Evolutionary conservation across 2,329 filamentous ascomycete species (phyloP), one percentile per base, ranked within the genome.

Genomic region (Exserohilum rostratum): DNA sequence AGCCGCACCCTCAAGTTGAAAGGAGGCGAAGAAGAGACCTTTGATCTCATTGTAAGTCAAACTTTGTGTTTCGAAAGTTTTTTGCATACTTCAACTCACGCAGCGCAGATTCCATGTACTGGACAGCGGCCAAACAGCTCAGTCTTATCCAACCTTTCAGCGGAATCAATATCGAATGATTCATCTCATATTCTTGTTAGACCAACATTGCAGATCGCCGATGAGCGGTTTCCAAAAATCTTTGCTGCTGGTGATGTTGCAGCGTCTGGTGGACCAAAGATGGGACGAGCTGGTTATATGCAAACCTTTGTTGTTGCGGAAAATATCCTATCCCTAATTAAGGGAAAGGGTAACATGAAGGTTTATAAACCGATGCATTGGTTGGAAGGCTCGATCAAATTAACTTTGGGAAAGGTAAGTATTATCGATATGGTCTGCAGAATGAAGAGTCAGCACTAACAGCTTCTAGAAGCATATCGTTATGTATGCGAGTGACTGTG

Each of bases 241-340:
- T 89, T 86, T 61, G 83, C 82, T 1, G 81, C 85, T n/a, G 87
- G 87, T 15, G 87, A 89, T 58, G 83, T 90, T 4, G 81, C 85
- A 3, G 82, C 83, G 22, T 71, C 70, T 5, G 80, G 79, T 1
- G 77, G 78, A 0, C 81, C 81, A 5, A 87, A 86, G 65, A 75
- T 71, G 37, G 83, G 81, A 0, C 78, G 85, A 9, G 80, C 84
- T 0, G 84, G 83, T 0, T 76, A 77, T 39, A 75, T 77, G 10
- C 86, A 89, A 63, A 83, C 81, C 2, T 73, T 76, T 22, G 57
- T 61, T 22, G 46, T 50, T 12, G 33, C 7, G 12, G 34, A 40
- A 5, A 53, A 46, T 12, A 34, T 34, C 17, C 31, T 40, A 11
- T 40, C 38, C 6, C 7, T 40, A 15, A 40, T 40, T 5, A 40